Evolutionary conservation across 164 flowering plant species (phyloP).

Genomic region (Magnolia kwangsiensis): DNA sequence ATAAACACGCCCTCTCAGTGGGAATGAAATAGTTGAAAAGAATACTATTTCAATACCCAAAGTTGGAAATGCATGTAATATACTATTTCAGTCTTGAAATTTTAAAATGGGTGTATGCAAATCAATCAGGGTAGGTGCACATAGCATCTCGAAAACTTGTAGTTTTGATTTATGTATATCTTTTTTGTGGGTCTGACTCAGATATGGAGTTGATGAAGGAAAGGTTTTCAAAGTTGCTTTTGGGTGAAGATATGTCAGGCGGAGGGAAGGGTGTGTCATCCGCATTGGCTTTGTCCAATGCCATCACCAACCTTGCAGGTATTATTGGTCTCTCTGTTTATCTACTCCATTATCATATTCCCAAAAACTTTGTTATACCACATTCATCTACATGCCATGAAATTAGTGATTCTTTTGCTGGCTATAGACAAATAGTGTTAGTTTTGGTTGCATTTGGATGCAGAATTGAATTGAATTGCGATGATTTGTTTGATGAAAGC

Average conservation of each 20-base stretch:
- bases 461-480: too few species aligned
- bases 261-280: slow-evolving; percentile 94
- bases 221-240: slow-evolving; percentile 74
- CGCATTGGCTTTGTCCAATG: slow-evolving; percentile 91
- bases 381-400: too few species aligned
- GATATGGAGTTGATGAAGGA: slow-evolving; percentile 81
- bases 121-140: not conserved
- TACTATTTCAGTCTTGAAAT: not conserved
- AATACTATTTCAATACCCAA: not conserved
- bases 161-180: not conserved
- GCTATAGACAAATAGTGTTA: too few species aligned
- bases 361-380: too few species aligned
- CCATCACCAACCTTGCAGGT: slow-evolving; percentile 92
- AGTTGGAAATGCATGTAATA: not conserved
- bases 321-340: not conserved
- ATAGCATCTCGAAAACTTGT: not conserved
- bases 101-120: not conserved
- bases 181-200: slow-evolving; percentile 20
- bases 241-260: slow-evolving; percentile 98
- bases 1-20: too few species aligned
- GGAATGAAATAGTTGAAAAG: not conserved
- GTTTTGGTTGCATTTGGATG: too few species aligned
- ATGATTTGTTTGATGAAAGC: too few species aligned
- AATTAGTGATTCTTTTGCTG: too few species aligned
- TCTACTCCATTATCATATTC: too few species aligned